Evolutionary conservation across 352 stramenopile genomes (phyloP), one percentile per base, ranked within the genome.

Genomic region (Phytopythium kandeliae): DNA sequence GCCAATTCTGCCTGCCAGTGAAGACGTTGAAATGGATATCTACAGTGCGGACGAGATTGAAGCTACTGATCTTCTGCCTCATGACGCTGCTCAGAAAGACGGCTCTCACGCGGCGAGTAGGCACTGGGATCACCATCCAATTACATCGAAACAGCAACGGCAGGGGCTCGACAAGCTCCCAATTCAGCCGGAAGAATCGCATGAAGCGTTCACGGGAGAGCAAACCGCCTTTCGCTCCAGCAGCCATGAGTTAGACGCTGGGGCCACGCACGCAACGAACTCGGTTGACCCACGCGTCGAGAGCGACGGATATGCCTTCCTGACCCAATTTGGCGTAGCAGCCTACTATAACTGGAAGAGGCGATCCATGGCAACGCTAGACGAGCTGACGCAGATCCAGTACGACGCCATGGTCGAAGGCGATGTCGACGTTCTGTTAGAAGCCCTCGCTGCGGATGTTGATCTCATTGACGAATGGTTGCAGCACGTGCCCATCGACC

Each of bases 271-370:
- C 2, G 2, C 31, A 36, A 36, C 31, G 10, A 36, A 36, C n/a
- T n/a, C n/a, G 16, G 31, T 36, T 36, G 31, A 36, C 31, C n/a
- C n/a, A n/a, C n/a, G n/a, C n/a, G n/a, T 52, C 0, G 30, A 42
- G 19, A 21, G 24, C 19, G 43, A 58, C 43, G 58, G 62, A 19
- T 58, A 64, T 24, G 67, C 56, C 16, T 64, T 68, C 30, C 45
- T 81, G 21, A 38, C 68, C 26, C 38, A 70, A 26, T 69, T 70
- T 48, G 71, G 71, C 3, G 55, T 74, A 26, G 46, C 54, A n/a
- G 63, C 67, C n/a, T 81, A 78, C 36, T 76, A 54, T 25, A 48
- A 66, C 15, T 62, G 62, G 42, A 82, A 79, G 21, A 58, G 73
- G 55, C 53, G 55, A 4, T 43, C 65, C 6, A 53, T 65, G 28